Conservation (phyloP, 306 rosid species). For the Betula pendula region DNA sequence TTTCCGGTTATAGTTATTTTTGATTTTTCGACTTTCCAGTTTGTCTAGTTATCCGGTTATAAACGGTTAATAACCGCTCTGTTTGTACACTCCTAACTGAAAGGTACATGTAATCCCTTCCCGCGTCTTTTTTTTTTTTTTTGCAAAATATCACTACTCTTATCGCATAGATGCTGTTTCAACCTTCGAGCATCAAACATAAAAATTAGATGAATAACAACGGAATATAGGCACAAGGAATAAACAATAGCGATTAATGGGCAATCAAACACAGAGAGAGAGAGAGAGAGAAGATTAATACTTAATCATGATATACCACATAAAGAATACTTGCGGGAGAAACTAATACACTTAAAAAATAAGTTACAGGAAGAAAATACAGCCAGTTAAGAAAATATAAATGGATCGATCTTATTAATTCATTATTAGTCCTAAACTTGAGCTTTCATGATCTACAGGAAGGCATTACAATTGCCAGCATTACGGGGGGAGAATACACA, state of each 20-base stretch:
- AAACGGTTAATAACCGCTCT: too few species aligned
- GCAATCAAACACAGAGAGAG: too few species aligned
- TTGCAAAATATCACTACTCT: not conserved
- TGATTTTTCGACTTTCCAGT: too few species aligned
- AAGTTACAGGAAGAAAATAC: not conserved
- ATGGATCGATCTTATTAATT: not conserved
- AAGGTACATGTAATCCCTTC: too few species aligned
- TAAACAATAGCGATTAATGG: too few species aligned
- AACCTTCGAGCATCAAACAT: not conserved
- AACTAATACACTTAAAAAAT: not conserved
- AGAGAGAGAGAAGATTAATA: not conserved
- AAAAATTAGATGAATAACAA: too few species aligned
- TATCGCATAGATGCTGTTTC: not conserved
- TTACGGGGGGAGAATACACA: not conserved
- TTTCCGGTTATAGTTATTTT: too few species aligned
- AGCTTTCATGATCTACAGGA: not conserved
- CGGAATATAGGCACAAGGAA: too few species aligned
- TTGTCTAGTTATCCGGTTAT: too few species aligned
- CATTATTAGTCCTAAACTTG: not conserved
- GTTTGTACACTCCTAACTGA: too few species aligned
- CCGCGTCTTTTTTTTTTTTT: not conserved
- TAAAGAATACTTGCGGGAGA: not conserved
- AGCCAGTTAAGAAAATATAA: not conserved
- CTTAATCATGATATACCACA: not conserved
- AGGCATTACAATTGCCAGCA: not conserved